phyloP scores from a whole-genome alignment of 495 filamentous ascomycete species.

The Neurospora pannonica region DNA sequence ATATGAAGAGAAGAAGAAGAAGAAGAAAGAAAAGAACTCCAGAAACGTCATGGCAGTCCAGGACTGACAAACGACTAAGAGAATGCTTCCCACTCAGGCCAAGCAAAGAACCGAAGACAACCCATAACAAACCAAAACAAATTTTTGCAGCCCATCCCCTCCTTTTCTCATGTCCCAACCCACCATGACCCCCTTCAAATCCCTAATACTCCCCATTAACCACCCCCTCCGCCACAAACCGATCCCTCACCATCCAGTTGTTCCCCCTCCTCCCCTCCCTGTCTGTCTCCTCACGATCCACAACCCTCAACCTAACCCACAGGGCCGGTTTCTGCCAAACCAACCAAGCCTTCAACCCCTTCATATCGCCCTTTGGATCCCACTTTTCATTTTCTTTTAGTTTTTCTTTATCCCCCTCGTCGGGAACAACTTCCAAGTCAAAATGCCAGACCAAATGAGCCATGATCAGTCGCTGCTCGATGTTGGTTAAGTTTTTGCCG shows the following conservation, averaged over 20 bases:
- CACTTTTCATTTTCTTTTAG: background rate
- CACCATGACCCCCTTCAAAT: background rate
- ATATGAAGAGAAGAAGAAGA: background rate
- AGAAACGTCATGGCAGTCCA: too few species aligned
- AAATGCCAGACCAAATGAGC: slow-evolving; percentile 5
- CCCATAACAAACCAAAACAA: background rate
- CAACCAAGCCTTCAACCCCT: slow-evolving; percentile 1
- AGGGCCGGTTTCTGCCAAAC: slow-evolving; percentile 5
- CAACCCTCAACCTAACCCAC: slow-evolving; percentile 2
- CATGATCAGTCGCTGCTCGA: slow-evolving; percentile 10
- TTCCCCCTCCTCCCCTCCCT: too few species aligned
- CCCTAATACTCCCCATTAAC: background rate
- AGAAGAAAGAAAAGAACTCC: too few species aligned
- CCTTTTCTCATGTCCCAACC: background rate
- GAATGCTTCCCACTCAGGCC: too few species aligned
- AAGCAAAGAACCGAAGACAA: background rate
- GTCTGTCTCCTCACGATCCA: background rate
- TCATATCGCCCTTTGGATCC: slow-evolving; percentile 1
- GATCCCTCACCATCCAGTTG: background rate
- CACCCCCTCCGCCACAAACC: background rate
- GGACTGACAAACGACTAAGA: too few species aligned
- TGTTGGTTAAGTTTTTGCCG: slow-evolving; percentile 34
- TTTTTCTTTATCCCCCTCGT: background rate
- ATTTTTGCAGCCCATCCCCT: background rate
- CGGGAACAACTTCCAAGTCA: background rate